phyloP scores from a whole-genome alignment of 805 yeast genomes.

The Lipomyces mesembrius region DNA sequence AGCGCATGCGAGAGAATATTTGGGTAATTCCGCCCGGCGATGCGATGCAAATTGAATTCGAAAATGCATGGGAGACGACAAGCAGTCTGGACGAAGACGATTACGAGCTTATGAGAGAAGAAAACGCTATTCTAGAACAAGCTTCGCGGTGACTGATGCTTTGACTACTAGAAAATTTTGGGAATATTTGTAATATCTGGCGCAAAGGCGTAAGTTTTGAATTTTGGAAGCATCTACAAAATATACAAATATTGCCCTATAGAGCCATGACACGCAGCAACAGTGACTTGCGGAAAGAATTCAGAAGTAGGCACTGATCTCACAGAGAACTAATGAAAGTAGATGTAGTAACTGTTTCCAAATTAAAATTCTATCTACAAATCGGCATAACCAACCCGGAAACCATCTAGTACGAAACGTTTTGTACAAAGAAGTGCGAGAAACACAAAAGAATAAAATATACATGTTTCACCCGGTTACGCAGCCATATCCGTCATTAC shows the following conservation, averaged over 20 bases:
- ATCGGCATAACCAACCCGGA: background rate
- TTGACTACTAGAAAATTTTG: background rate
- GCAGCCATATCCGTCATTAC: background rate
- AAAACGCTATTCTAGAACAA: constrained; percentile 17
- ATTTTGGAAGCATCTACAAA: background rate
- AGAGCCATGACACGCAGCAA: background rate
- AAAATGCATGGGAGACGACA: constrained; percentile 35
- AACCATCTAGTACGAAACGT: background rate
- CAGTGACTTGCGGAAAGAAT: background rate
- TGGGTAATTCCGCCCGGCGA: constrained; percentile 62
- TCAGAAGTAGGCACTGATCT: background rate
- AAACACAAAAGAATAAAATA: background rate
- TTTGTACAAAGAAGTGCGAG: constrained; percentile 9
- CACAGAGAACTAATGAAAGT: background rate
- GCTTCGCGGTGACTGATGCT: constrained; percentile 1
- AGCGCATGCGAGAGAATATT: constrained; percentile 75
- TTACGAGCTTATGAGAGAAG: constrained; percentile 32
- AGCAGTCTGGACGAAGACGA: constrained; percentile 37
- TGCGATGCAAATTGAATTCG: constrained; percentile 34
- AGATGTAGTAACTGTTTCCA: constrained; percentile 5
- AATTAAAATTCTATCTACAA: constrained; percentile 10
- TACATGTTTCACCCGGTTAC: background rate
- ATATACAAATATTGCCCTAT: background rate
- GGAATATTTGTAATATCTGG: background rate
- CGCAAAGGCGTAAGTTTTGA: background rate